Evolutionary conservation across 768 basidiomycete genomes (phyloP), one percentile per base, ranked within the genome.

Genomic region (Lentinula aciculospora): DNA sequence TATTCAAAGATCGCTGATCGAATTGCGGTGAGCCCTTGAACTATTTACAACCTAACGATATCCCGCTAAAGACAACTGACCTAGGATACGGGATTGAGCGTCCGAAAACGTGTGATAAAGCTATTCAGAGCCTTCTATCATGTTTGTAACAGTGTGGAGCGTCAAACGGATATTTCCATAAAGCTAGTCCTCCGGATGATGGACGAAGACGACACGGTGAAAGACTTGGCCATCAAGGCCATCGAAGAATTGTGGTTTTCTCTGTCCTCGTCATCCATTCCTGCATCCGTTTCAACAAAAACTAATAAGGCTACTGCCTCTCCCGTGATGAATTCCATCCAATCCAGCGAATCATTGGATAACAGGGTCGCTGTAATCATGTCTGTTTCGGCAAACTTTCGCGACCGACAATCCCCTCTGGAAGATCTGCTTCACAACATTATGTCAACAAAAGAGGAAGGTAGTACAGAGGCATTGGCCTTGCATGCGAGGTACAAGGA

Each of bases 21-120:
- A 4, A 92, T 97, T 62, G 89, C 91, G 37, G 95, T 97, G 71
- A 68, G 84, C 73, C 3, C 19, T 40, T 32, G 15, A 39, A 37
- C 42, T 31, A 37, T 9, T 45, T 7, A 10, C 27, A 23, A 0
- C 25, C n/a, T 15, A 39, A 53, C 44, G 23, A n/a, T 1, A 32
- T 53, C 17, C 17, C 28, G 45, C 19, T 51, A 21, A 47, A 21
- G n/a, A 12, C 21, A 23, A 36, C 17, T 21, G 31, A 34, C 13
- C 12, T 62, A 98, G 96, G 97, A 99, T 68, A 89, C 95, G 53
- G 96, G 97, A 4, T 79, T 98, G 17, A 85, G 86, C 31, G 97
- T 99, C 3, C 81, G 97, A 29, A 98, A 98, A 69, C 85, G 96
- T 3, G 96, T 98, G 54, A 92, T 99, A 76, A 98, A 96, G 72